These are phyloP conservation scores for Xylaria acuta DNA, from an alignment of 495 filamentous ascomycete species.

Conservation along the genomic window DNA sequence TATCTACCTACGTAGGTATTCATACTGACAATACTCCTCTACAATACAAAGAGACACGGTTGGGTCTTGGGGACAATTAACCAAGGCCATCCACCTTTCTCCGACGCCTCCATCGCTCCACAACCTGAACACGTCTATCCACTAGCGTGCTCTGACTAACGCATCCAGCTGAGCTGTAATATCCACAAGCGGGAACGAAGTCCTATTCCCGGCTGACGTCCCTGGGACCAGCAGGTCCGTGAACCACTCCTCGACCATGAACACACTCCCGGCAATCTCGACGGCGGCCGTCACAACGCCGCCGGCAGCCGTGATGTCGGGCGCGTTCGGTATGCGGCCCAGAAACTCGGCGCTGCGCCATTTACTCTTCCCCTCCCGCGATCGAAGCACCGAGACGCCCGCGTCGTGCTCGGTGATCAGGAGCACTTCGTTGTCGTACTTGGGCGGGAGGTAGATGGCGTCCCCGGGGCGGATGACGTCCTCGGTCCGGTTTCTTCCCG, in stretches of 20 bases:
- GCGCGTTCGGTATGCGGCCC: constrained; percentile 37
- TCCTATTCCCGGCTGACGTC: constrained; percentile 38
- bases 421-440: constrained; percentile 43
- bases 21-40: neutral
- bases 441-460: constrained; percentile 45
- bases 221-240: constrained; percentile 37
- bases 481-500: neutral
- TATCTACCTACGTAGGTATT: too few species aligned
- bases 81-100: neutral
- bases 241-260: constrained; percentile 36
- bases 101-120: neutral
- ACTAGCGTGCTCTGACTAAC: neutral
- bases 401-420: constrained; percentile 36
- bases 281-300: constrained; percentile 33
- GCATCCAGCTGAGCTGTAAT: constrained; percentile 33
- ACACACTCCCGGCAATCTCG: constrained; percentile 40
- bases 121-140: neutral
- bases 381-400: constrained; percentile 45
- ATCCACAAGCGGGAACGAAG: constrained; percentile 39
- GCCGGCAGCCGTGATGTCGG: constrained; percentile 27
- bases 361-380: constrained; percentile 31
- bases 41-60: neutral
- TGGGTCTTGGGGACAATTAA: neutral
- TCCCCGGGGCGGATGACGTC: constrained; percentile 36
- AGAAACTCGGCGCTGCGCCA: constrained; percentile 47